Evolutionary conservation across 208 protist genomes (phyloP).

Genomic region (Leishmania mexicana): DNA sequence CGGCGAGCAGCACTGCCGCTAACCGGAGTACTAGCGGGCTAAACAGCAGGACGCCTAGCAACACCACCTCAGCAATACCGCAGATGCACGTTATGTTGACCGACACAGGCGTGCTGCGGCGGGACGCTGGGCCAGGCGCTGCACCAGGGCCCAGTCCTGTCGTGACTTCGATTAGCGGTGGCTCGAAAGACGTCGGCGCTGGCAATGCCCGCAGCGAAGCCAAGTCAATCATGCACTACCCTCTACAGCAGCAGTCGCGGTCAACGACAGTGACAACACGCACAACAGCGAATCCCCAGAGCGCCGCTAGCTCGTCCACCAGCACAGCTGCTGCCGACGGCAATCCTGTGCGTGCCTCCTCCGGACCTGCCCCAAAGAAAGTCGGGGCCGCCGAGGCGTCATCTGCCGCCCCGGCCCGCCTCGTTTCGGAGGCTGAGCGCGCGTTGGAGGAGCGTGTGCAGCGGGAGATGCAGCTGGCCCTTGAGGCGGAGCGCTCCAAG

Average conservation of each 20-base stretch:
- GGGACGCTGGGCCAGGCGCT: conserved; percentile 2
- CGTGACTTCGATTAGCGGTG: neutral
- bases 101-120: conserved; percentile 16
- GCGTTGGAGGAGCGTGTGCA: conserved; percentile 75
- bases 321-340: neutral
- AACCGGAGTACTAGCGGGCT: neutral
- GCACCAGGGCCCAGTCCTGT: neutral
- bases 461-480: conserved; percentile 41
- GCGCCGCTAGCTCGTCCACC: neutral
- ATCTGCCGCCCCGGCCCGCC: conserved; percentile 22
- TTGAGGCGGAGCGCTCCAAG: conserved; percentile 54
- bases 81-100: conserved; percentile 33
- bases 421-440: conserved; percentile 79
- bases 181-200: neutral
- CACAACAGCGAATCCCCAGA: neutral
- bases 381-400: neutral
- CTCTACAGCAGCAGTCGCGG: conserved; percentile 4
- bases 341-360: neutral
- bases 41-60: neutral
- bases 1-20: neutral
- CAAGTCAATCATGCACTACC: conserved; percentile 10
- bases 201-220: neutral
- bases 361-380: neutral
- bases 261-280: neutral
- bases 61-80: neutral